Conservation (phyloP, 352 stramenopile genomes). For the Phytophthora uliginosa region DNA sequence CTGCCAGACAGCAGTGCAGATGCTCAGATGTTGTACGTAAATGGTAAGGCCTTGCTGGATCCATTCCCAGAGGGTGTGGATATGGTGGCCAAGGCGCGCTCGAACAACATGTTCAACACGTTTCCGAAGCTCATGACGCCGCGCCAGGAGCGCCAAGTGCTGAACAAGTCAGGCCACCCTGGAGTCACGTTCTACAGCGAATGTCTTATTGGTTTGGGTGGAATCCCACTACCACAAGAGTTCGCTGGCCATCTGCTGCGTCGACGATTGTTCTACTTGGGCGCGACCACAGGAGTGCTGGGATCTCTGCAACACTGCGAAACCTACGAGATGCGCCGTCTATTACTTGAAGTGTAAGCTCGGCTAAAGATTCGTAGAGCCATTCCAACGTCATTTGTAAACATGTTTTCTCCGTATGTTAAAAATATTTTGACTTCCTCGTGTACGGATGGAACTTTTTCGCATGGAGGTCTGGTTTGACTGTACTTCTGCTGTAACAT, state of each 20-base stretch:
- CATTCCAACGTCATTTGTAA: not conserved
- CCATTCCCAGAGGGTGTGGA: constrained; percentile 37
- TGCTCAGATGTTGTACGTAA: constrained; percentile 30
- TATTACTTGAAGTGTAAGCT: constrained; percentile 16
- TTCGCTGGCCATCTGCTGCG: constrained; percentile 45
- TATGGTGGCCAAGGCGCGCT: constrained; percentile 28
- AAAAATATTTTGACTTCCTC: not conserved
- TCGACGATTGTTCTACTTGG: constrained; percentile 45
- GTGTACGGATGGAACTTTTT: too few relatives aligned
- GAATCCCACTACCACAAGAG: constrained; percentile 36
- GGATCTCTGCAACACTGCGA: constrained; percentile 34
- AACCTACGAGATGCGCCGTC: constrained; percentile 27
- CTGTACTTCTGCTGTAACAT: too few relatives aligned
- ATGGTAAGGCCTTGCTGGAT: constrained; percentile 27
- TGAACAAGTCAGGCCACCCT: constrained; percentile 10
- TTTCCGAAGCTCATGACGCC: constrained; percentile 60
- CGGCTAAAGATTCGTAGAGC: not conserved
- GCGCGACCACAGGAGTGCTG: constrained; percentile 24
- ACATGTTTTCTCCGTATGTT: not conserved
- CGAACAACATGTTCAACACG: constrained; percentile 50
- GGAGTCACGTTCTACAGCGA: constrained; percentile 38
- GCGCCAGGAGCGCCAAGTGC: constrained; percentile 37
- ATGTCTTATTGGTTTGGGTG: constrained; percentile 48
- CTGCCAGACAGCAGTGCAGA: constrained; percentile 34
- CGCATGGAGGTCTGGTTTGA: not conserved